These are phyloP conservation scores for Rhytidiadelphus loreus DNA, from an alignment of 225 moss, liverwort and hornwort genomes.

Conservation along the genomic window DNA sequence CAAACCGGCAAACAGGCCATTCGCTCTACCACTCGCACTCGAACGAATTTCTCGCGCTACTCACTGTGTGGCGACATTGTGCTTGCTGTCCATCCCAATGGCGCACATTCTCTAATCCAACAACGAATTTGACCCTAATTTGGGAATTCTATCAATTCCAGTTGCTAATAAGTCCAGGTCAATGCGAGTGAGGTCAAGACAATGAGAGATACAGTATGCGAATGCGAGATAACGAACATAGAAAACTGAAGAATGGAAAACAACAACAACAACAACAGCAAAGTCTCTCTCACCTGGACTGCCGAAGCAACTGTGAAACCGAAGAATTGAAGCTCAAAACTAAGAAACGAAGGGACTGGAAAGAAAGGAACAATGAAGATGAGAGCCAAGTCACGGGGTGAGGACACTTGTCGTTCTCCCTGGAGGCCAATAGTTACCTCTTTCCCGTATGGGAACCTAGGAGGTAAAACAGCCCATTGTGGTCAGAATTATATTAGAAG, in stretches of 20 bases:
- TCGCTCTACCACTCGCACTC: neutral
- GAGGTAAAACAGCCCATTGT: too few relatives aligned
- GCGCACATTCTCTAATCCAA: neutral
- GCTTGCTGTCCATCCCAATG: neutral
- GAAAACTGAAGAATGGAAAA: neutral
- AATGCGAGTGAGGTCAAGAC: neutral
- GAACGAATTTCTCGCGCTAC: neutral
- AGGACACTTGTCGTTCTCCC: neutral
- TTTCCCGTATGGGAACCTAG: neutral
- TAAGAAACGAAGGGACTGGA: neutral
- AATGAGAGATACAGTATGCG: neutral
- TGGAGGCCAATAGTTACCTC: neutral
- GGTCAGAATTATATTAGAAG: too few relatives aligned
- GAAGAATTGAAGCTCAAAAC: neutral
- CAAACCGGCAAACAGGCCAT: neutral
- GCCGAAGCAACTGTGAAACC: neutral
- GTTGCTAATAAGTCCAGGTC: neutral
- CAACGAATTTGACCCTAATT: neutral
- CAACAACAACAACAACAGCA: neutral
- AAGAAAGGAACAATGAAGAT: neutral
- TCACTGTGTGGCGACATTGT: constrained; percentile 10
- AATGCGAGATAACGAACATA: neutral
- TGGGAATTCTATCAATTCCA: neutral
- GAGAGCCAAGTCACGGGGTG: neutral
- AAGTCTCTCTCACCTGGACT: neutral